Percentiles rank a stretch among this genome's conserved stretches.
These are phyloP conservation scores for Mortierella sp. DNA, from an alignment of 371 early-diverging fungal genomes.

Conservation along the genomic window DNA sequence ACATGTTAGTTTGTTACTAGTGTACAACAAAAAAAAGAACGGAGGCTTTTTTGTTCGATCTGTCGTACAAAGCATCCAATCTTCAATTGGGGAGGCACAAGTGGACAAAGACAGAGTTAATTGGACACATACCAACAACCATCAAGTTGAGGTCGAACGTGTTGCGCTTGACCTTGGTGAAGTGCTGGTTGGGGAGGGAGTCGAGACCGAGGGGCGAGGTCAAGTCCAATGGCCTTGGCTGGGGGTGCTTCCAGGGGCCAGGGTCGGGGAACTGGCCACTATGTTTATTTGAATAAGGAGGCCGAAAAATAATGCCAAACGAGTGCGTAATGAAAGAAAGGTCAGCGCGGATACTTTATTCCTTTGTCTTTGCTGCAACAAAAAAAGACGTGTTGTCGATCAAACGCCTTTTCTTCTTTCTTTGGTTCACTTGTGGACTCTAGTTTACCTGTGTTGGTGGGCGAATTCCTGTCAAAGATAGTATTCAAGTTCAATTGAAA, in stretches of 20 bases:
- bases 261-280: slow-evolving; percentile 80
- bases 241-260: slow-evolving; percentile 86
- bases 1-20: slow-evolving; percentile 12
- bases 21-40: slow-evolving; percentile 21
- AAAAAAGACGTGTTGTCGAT: neutral
- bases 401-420: neutral
- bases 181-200: slow-evolving; percentile 78
- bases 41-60: slow-evolving; percentile 1
- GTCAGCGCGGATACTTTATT: neutral
- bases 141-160: slow-evolving; percentile 83
- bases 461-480: slow-evolving; percentile 79
- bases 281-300: slow-evolving; percentile 9
- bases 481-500: neutral
- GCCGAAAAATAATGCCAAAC: neutral
- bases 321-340: too few species aligned
- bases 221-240: slow-evolving; percentile 61
- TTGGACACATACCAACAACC: slow-evolving; percentile 81
- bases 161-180: slow-evolving; percentile 70
- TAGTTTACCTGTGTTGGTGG: slow-evolving; percentile 77
- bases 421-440: neutral
- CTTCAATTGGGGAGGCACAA: neutral
- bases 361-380: neutral
- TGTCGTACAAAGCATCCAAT: slow-evolving; percentile 21
- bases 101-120: slow-evolving; percentile 5
- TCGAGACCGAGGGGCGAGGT: slow-evolving; percentile 75